These are phyloP conservation scores for Xylariaceae sp. DNA, from an alignment of 2,329 filamentous ascomycete species.

Conservation along the genomic window DNA sequence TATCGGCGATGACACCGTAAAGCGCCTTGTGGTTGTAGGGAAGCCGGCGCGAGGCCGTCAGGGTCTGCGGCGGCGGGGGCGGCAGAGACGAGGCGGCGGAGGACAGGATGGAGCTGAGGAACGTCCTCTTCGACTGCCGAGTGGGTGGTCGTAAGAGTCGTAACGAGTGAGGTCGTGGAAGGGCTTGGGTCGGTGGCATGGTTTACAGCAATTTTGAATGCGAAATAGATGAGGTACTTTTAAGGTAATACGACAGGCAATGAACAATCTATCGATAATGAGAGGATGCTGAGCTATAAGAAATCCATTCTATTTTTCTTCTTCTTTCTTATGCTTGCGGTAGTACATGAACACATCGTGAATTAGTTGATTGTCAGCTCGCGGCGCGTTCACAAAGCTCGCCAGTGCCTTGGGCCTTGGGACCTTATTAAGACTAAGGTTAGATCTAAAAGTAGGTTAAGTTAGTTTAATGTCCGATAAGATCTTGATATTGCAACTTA, in stretches of 20 bases:
- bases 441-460: too few species aligned
- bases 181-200: conserved; percentile 15
- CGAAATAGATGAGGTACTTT: background rate
- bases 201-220: background rate
- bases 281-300: conserved; percentile 5
- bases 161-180: conserved; percentile 7
- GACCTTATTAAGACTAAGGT: too few species aligned
- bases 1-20: conserved; percentile 82
- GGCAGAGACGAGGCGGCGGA: conserved; percentile 24
- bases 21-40: conserved; percentile 66
- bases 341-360: background rate
- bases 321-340: too few species aligned
- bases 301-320: conserved; percentile 9
- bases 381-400: background rate
- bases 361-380: background rate
- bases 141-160: conserved; percentile 8
- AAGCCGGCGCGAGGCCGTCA: conserved; percentile 70
- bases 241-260: too few species aligned
- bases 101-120: conserved; percentile 28
- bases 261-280: background rate
- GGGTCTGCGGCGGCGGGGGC: conserved; percentile 44
- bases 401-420: too few species aligned
- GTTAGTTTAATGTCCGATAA: conserved; percentile 15
- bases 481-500: conserved; percentile 9
- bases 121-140: conserved; percentile 12